Evolutionary conservation across 768 basidiomycete species (phyloP).

Genomic region (Kwoniella sp.): DNA sequence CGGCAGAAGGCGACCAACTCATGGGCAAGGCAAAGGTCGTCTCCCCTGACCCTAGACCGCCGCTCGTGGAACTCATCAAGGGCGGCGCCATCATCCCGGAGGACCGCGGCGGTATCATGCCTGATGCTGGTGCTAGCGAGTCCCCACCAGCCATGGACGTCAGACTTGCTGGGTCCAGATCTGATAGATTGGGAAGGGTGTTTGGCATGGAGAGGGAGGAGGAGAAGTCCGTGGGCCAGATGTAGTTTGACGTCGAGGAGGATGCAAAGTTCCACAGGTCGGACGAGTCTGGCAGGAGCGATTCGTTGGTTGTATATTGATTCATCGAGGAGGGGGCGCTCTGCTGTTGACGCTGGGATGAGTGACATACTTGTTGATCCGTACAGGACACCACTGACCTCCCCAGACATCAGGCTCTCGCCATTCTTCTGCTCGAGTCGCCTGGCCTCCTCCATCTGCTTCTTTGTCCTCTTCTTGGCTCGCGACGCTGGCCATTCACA

Average conservation of each 20-base stretch:
- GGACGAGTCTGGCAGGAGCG: neutral
- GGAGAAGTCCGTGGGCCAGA: slow-evolving; percentile 38
- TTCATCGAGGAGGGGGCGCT: too few relatives aligned
- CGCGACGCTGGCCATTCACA: slow-evolving; percentile 45
- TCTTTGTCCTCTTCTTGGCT: slow-evolving; percentile 41
- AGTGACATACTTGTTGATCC: neutral
- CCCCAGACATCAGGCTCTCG: neutral
- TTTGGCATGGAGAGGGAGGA: too few relatives aligned
- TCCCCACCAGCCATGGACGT: too few relatives aligned
- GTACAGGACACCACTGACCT: slow-evolving; percentile 1
- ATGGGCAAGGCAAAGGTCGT: neutral
- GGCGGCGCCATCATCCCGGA: neutral
- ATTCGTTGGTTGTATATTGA: too few relatives aligned
- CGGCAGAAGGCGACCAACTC: slow-evolving; percentile 19
- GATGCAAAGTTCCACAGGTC: slow-evolving; percentile 16
- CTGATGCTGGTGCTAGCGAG: too few relatives aligned
- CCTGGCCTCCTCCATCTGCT: slow-evolving; percentile 47
- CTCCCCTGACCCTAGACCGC: neutral
- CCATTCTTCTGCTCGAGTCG: slow-evolving; percentile 8
- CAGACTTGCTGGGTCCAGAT: neutral
- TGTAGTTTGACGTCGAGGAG: slow-evolving; percentile 16
- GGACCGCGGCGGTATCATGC: too few relatives aligned
- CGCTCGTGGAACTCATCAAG: neutral
- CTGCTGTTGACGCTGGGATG: too few relatives aligned
- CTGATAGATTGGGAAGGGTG: neutral